These are phyloP conservation scores for Fistulinella staudtii DNA, from an alignment of 1,284 basidiomycete species.

Conservation along the genomic window DNA sequence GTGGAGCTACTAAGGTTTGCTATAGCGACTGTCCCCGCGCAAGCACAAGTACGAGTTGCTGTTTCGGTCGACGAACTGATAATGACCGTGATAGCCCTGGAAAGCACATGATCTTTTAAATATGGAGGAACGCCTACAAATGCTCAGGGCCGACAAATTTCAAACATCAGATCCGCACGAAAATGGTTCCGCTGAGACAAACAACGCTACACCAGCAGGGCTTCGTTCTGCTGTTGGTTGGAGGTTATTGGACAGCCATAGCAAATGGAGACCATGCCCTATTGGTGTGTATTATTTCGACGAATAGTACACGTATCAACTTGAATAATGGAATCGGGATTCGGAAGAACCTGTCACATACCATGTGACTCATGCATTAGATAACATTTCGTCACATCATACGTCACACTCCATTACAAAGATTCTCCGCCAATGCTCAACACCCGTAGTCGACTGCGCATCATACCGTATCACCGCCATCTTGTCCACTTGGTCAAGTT, in stretches of 20 bases:
- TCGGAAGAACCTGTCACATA: no score
- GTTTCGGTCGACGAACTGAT: neutral
- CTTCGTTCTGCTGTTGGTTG: conserved; percentile 41
- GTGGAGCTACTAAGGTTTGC: conserved; percentile 15
- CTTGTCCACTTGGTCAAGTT: neutral
- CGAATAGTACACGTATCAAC: no score
- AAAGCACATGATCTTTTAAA: conserved; percentile 40
- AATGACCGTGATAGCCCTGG: conserved; percentile 41
- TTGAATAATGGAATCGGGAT: no score
- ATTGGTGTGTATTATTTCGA: conserved; percentile 60
- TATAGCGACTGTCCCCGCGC: conserved; percentile 3
- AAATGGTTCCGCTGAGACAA: neutral
- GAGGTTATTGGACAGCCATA: conserved; percentile 41
- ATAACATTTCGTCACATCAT: conserved; percentile 19
- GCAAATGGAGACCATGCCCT: conserved; percentile 59
- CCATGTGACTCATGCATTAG: neutral
- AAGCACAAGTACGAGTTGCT: conserved; percentile 18
- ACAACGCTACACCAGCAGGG: neutral
- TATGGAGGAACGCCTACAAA: conserved; percentile 53
- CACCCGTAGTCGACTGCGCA: conserved; percentile 20
- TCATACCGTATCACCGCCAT: conserved; percentile 3
- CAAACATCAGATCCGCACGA: conserved; percentile 1
- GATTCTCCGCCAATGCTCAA: conserved; percentile 3
- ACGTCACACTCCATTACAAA: conserved; percentile 24
- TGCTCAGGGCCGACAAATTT: conserved; percentile 30